These are phyloP conservation scores for Leersia perrieri DNA, from an alignment of 176 grass and related monocot species.

Conservation along the genomic window DNA sequence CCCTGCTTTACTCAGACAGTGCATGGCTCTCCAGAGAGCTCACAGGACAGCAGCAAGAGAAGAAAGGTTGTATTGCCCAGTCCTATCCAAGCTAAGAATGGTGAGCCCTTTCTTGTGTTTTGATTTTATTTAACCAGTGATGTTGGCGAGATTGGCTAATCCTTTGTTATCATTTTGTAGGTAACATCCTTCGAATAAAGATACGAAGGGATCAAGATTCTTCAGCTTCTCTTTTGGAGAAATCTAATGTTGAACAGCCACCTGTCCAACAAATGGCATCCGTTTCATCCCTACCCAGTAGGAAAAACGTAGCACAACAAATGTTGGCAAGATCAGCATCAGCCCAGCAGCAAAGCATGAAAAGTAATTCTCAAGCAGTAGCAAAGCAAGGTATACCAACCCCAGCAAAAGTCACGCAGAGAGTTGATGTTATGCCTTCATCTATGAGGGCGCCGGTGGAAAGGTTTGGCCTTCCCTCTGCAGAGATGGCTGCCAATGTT, in stretches of 20 bases:
- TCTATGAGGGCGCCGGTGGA: neutral
- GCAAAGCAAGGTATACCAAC: neutral
- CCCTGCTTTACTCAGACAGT: constrained; percentile 31
- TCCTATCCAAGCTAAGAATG: constrained; percentile 45
- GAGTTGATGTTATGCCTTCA: neutral
- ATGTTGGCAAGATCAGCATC: neutral
- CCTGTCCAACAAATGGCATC: neutral
- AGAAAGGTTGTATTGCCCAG: constrained; percentile 37
- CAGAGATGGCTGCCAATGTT: neutral
- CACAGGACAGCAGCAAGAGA: constrained; percentile 76
- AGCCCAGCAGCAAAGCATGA: neutral
- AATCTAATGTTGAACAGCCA: constrained; percentile 4
- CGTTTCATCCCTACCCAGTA: constrained; percentile 14
- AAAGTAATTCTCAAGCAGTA: neutral
- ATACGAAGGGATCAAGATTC: constrained; percentile 28
- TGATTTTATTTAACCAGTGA: neutral
- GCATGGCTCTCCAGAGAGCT: constrained; percentile 53
- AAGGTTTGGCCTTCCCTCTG: neutral
- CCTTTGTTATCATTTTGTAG: constrained; percentile 12
- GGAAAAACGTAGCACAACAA: constrained; percentile 21
- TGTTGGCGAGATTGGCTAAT: neutral
- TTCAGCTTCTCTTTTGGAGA: neutral
- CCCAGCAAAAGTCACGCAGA: neutral
- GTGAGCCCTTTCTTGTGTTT: neutral
- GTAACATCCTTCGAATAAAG: constrained; percentile 36